Evolutionary conservation across 2,329 filamentous ascomycete species (phyloP).

Genomic region (Paecilomyces variotii): DNA sequence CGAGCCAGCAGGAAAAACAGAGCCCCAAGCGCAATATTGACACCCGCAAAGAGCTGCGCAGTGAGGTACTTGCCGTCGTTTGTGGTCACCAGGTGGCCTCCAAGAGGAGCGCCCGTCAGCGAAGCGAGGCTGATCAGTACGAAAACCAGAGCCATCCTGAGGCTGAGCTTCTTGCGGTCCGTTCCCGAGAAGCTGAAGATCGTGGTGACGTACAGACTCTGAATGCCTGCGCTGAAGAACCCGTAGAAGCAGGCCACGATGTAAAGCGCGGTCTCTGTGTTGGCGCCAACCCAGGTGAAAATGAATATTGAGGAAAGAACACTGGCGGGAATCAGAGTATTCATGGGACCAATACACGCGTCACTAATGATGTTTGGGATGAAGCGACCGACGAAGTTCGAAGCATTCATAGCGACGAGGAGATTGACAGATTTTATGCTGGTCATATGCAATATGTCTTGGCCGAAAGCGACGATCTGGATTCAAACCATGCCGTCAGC

Average conservation of each 20-base stretch:
- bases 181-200: constrained; percentile 5
- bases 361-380: constrained; percentile 22
- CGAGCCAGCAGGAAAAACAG: constrained; percentile 4
- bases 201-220: constrained; percentile 17
- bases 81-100: constrained; percentile 3
- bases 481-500: neutral
- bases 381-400: constrained; percentile 23
- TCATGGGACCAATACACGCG: constrained; percentile 23
- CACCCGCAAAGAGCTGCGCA: constrained; percentile 6
- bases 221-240: constrained; percentile 21
- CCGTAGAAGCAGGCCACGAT: constrained; percentile 25
- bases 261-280: constrained; percentile 10
- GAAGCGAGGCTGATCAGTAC: constrained; percentile 2
- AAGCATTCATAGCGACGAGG: constrained; percentile 21
- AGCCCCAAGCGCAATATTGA: constrained; percentile 1
- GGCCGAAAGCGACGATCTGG: constrained; percentile 20
- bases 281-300: constrained; percentile 42
- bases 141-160: constrained; percentile 5
- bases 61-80: constrained; percentile 4
- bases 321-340: constrained; percentile 25
- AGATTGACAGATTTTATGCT: constrained; percentile 16
- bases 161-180: constrained; percentile 1
- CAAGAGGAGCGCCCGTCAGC: constrained; percentile 6
- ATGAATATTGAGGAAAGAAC: constrained; percentile 44
- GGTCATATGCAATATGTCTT: constrained; percentile 16